Conservation (phyloP, 2,329 filamentous ascomycete species). For the Lachnellula suecica region DNA sequence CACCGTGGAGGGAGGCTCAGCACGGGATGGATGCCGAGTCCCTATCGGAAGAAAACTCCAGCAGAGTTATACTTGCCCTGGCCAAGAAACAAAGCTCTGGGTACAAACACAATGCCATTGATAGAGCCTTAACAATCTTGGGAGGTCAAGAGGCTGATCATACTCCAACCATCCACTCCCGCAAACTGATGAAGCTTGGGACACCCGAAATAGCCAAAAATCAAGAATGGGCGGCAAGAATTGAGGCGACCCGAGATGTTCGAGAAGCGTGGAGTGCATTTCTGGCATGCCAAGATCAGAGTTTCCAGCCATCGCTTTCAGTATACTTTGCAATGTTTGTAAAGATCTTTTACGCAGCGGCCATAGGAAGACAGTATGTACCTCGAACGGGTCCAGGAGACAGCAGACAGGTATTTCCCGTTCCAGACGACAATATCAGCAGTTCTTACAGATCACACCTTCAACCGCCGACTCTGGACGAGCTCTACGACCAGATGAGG, state of each 20-base stretch:
- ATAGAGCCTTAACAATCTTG: conserved; percentile 50
- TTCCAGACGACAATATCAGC: conserved; percentile 57
- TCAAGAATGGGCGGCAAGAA: conserved; percentile 51
- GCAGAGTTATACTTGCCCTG: conserved; percentile 52
- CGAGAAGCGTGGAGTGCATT: conserved; percentile 58
- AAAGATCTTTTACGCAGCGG: conserved; percentile 46
- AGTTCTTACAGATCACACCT: conserved; percentile 65
- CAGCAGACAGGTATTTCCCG: conserved; percentile 51
- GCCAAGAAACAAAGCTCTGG: conserved; percentile 56
- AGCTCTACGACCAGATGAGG: conserved; percentile 61
- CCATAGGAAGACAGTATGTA: conserved; percentile 20
- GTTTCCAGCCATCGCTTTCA: conserved; percentile 37
- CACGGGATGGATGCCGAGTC: conserved; percentile 60
- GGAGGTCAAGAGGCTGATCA: conserved; percentile 51
- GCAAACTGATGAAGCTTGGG: conserved; percentile 33
- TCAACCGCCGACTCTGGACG: conserved; percentile 55
- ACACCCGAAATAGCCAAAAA: background rate
- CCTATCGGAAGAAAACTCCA: conserved; percentile 50
- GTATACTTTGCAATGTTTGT: conserved; percentile 62
- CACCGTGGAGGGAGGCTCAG: conserved; percentile 56
- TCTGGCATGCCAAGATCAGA: conserved; percentile 32
- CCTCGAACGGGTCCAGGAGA: conserved; percentile 56
- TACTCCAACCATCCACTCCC: conserved; percentile 57
- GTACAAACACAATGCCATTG: conserved; percentile 44
- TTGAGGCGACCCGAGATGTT: conserved; percentile 58